A percentile compares a stretch with the other conserved stretches of the same genome.
These are phyloP conservation scores for Sugiyamaella valdiviana DNA, from an alignment of 805 yeast genomes.

Conservation along the genomic window DNA sequence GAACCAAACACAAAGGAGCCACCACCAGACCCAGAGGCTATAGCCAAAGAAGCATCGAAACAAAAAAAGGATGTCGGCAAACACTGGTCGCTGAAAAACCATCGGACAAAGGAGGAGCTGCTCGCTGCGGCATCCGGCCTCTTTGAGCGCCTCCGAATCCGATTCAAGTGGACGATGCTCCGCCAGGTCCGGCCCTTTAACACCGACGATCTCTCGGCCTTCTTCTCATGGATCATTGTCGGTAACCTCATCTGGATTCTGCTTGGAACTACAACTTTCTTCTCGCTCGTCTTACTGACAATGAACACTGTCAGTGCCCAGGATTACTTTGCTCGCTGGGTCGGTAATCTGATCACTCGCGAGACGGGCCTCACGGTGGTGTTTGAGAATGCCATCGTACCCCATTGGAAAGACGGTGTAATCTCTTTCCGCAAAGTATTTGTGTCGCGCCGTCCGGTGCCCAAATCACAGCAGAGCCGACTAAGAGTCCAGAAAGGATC, in stretches of 20 bases:
- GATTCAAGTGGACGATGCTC: slow-evolving; percentile 69
- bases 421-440: slow-evolving; percentile 79
- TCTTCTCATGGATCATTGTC: slow-evolving; percentile 85
- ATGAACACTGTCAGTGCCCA: slow-evolving; percentile 83
- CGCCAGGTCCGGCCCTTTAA: slow-evolving; percentile 77
- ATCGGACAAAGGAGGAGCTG: slow-evolving; percentile 34
- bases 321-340: slow-evolving; percentile 71
- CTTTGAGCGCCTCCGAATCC: slow-evolving; percentile 39
- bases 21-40: background rate
- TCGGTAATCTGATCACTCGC: slow-evolving; percentile 78
- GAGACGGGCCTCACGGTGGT: slow-evolving; percentile 78
- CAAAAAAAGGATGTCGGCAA: background rate
- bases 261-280: slow-evolving; percentile 88
- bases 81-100: background rate
- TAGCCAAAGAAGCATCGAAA: background rate
- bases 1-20: background rate
- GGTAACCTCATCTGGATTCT: slow-evolving; percentile 76
- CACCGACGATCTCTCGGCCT: slow-evolving; percentile 86
- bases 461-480: slow-evolving; percentile 17
- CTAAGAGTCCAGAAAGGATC: slow-evolving; percentile 62
- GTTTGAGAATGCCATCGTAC: slow-evolving; percentile 90
- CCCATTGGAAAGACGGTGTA: slow-evolving; percentile 85
- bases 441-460: slow-evolving; percentile 75
- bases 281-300: slow-evolving; percentile 69
- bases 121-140: slow-evolving; percentile 40